A percentile compares a stretch with the other conserved stretches of the same genome.
phyloP scores from a whole-genome alignment of 73 alveolate species.

The Symbiodinium natans region DNA sequence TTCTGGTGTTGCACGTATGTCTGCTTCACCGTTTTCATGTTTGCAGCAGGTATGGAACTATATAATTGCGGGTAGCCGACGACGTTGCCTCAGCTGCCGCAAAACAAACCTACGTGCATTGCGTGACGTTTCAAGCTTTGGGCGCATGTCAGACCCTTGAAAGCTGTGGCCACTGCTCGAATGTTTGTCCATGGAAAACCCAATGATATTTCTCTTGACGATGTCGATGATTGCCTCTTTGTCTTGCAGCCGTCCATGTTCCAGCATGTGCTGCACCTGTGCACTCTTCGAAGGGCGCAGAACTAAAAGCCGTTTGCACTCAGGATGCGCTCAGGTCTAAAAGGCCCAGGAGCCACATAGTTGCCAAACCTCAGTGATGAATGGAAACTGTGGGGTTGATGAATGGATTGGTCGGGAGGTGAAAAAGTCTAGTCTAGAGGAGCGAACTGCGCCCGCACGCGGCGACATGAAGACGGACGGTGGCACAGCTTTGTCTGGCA shows the following conservation, averaged over 20 bases:
- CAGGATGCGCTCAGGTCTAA: neutral
- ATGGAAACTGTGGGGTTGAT: too few species aligned
- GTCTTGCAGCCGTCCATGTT: constrained; percentile 95
- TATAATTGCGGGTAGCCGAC: neutral
- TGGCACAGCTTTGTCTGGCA: too few species aligned
- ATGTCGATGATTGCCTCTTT: constrained; percentile 48
- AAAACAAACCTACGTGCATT: too few species aligned
- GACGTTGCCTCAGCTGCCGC: constrained; percentile 16
- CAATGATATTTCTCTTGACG: constrained; percentile 6
- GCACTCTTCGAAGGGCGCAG: neutral
- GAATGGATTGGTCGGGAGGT: too few species aligned
- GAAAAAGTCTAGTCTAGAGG: too few species aligned
- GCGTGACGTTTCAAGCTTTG: neutral
- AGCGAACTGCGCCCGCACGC: too few species aligned
- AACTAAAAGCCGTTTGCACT: neutral
- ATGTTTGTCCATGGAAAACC: constrained; percentile 69
- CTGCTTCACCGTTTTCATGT: too few species aligned
- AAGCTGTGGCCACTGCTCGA: constrained; percentile 22
- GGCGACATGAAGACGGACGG: too few species aligned
- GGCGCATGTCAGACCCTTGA: neutral
- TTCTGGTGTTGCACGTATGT: neutral
- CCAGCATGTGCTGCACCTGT: constrained; percentile 97
- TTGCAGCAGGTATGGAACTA: neutral
- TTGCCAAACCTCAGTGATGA: constrained; percentile 57
- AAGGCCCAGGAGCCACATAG: constrained; percentile 94